Percentiles rank a stretch among this genome's conserved stretches.
These are phyloP conservation scores for Leccinum subrobustum DNA, from an alignment of 1,284 basidiomycete genomes.

Conservation along the genomic window DNA sequence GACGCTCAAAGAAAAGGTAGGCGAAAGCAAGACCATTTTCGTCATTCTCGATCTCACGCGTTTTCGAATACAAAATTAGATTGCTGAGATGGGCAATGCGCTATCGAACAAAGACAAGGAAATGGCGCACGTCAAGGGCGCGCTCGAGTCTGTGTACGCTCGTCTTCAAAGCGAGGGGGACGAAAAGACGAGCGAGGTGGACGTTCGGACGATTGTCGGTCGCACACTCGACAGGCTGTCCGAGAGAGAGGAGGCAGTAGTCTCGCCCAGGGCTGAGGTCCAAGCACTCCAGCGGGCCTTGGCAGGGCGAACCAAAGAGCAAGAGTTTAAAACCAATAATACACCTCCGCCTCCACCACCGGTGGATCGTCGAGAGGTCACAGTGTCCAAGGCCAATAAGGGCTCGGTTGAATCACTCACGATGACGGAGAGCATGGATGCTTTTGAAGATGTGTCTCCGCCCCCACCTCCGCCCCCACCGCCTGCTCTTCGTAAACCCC, in stretches of 20 bases:
- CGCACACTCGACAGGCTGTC: constrained; percentile 69
- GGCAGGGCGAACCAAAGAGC: constrained; percentile 58
- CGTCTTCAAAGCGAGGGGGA: constrained; percentile 61
- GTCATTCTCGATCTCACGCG: constrained; percentile 1
- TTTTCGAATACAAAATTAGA: constrained; percentile 37
- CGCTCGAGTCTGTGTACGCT: constrained; percentile 82
- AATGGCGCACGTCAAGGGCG: constrained; percentile 74
- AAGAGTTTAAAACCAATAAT: constrained; percentile 67
- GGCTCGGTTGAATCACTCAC: constrained; percentile 1
- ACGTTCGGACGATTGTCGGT: constrained; percentile 70
- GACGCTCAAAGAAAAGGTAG: constrained; percentile 67
- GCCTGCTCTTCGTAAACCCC: constrained; percentile 2
- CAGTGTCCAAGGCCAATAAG: constrained; percentile 26
- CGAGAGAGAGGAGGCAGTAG: constrained; percentile 71
- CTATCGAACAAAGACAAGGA: constrained; percentile 68
- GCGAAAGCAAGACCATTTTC: constrained; percentile 7
- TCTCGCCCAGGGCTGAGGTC: constrained; percentile 51
- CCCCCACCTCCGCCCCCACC: constrained; percentile 10
- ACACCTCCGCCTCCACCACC: constrained; percentile 63
- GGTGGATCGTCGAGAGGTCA: constrained; percentile 23
- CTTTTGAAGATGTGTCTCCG: constrained; percentile 5
- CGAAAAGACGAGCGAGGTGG: constrained; percentile 51
- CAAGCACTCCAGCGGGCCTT: constrained; percentile 51
- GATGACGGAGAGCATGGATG: constrained; percentile 1
- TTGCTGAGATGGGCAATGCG: constrained; percentile 50